phyloP scores from a whole-genome alignment of 2,329 filamentous ascomycete genomes.

The Cadophora sp. region DNA sequence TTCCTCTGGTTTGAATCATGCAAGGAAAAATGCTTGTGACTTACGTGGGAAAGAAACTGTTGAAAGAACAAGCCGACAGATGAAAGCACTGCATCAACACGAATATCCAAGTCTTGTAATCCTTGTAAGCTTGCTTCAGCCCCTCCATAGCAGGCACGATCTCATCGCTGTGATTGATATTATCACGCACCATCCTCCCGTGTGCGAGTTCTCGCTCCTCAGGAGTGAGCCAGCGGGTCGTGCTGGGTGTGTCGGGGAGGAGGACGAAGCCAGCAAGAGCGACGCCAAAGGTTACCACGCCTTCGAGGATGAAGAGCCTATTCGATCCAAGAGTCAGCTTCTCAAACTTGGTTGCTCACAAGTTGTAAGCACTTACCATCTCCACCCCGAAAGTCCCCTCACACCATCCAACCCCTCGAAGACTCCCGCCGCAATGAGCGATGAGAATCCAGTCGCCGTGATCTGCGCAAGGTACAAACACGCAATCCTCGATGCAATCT shows the following conservation, averaged over 20 bases:
- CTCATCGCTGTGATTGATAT: constrained; percentile 50
- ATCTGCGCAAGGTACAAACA: constrained; percentile 55
- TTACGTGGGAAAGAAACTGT: constrained; percentile 52
- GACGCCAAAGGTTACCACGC: constrained; percentile 45
- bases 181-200: constrained; percentile 51
- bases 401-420: constrained; percentile 43
- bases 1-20: neutral
- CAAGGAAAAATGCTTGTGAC: constrained; percentile 46
- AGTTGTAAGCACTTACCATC: constrained; percentile 40
- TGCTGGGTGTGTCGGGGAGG: constrained; percentile 48
- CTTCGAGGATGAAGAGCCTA: constrained; percentile 50
- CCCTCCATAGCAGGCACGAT: constrained; percentile 46
- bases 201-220: constrained; percentile 53
- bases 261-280: constrained; percentile 47
- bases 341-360: neutral
- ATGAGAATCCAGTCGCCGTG: constrained; percentile 52
- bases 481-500: constrained; percentile 51
- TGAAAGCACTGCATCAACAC: constrained; percentile 42
- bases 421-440: constrained; percentile 60
- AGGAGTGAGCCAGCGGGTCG: constrained; percentile 46
- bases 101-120: constrained; percentile 21
- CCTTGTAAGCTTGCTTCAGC: constrained; percentile 45
- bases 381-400: constrained; percentile 50
- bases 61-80: constrained; percentile 54
- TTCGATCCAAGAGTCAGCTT: neutral